Base-by-base conservation (phyloP, 306 rosid species). In the Hylodesmum podocarpum region DNA sequence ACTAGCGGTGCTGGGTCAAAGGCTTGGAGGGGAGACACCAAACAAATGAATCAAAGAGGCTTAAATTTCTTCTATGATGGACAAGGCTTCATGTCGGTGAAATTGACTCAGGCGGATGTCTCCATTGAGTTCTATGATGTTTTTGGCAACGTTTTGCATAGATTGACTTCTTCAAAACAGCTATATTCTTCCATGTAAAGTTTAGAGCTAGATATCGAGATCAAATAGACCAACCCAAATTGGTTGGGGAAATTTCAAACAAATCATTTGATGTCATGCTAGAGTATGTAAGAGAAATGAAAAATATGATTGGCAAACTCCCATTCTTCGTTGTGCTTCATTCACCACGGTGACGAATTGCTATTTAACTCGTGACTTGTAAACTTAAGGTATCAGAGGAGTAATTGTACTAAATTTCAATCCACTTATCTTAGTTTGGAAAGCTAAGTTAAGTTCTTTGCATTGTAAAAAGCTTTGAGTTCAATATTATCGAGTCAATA, bases 1-100 rank as follows among this genome's bases (percentile, higher is more conserved):
- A 77, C 85, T 19, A 87, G 91, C n/a, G 88, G 91, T 4, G 91
- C 85, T 41, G 91, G 91, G 8, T 87, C 91, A 29, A 87, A 87
- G 84, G 91, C 91, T 4, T 87, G 91, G 91, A 87, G 85, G 59
- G 87, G 91, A 73, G 87, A 87, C 71, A 11, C 71, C 8, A 44
- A 69, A 27, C 22, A 4, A 21, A 40, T 1, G 4, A 69, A 80
- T n/a, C 14, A 22, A 55, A 75, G 9, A 69, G 88, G 34, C 19
- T 24, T 87, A 71, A 77, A 84, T 4, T 87, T 87, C 84, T 87
- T 82, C 82, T 84, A 87, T 65, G 88, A 84, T 73, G 91, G 91
- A 77, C 91, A 87, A 72, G 91, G 88, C 66, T 87, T 87, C 85
- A 84, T 87, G 88, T 87, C 88, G 6, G 88, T 80, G 40, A 50